Conservation (phyloP, 169 alveolate species). For the Condylostoma magnum region DNA sequence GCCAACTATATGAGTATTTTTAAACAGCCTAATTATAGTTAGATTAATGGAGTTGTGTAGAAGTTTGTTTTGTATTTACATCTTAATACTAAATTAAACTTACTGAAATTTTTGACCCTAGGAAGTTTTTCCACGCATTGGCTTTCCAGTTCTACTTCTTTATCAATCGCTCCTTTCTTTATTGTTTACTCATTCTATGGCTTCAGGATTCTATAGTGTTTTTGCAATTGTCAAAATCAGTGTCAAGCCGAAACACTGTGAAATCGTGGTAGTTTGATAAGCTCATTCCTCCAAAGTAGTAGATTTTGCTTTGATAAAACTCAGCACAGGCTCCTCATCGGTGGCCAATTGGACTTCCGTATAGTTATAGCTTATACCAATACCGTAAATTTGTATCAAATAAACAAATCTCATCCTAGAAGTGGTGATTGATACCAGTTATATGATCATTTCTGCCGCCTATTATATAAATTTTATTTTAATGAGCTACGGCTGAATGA, state of each 20-base stretch:
- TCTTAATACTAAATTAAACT: too few relatives aligned
- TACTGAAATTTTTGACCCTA: background rate
- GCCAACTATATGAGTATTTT: too few relatives aligned
- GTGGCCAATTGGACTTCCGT: background rate
- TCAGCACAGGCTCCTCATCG: background rate
- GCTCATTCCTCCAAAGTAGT: background rate
- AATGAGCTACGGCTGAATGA: slow-evolving; percentile 1
- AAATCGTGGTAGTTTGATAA: background rate
- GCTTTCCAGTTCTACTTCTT: background rate
- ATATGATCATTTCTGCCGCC: slow-evolving; percentile 24
- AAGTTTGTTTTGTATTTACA: too few relatives aligned
- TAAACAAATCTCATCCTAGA: background rate
- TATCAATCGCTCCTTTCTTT: background rate
- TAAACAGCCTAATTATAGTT: too few relatives aligned
- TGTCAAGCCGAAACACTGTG: background rate
- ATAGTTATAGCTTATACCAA: background rate
- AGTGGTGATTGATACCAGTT: background rate
- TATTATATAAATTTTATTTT: background rate
- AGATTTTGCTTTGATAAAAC: background rate
- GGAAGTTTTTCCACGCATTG: background rate
- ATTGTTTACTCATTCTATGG: background rate
- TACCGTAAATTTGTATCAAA: slow-evolving; percentile 1
- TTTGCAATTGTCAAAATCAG: background rate
- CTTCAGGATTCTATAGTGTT: background rate
- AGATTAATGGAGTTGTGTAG: too few relatives aligned